phyloP scores from a whole-genome alignment of 1,139 yeast species.

The Kurtzmaniella natalensis region DNA sequence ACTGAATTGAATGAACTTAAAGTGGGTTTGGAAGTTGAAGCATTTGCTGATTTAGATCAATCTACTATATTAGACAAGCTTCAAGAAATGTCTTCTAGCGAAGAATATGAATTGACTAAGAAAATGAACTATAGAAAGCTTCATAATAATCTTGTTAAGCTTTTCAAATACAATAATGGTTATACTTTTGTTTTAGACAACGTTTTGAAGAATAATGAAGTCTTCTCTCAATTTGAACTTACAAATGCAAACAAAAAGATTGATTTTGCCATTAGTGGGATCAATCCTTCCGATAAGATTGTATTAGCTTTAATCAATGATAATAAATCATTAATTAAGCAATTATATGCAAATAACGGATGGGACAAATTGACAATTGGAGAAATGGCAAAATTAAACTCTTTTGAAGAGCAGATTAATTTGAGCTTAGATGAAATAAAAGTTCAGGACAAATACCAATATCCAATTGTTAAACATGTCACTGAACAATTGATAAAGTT shows the following conservation, averaged over 20 bases:
- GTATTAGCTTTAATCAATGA: neutral
- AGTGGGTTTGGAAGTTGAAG: constrained; percentile 15
- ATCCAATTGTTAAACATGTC: constrained; percentile 13
- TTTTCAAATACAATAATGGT: constrained; percentile 31
- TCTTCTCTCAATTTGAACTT: constrained; percentile 24
- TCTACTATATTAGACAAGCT: constrained; percentile 13
- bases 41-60: constrained; percentile 14
- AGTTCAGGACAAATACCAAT: constrained; percentile 7
- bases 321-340: constrained; percentile 1
- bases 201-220: constrained; percentile 26
- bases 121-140: constrained; percentile 23
- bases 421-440: neutral
- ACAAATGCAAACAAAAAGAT: constrained; percentile 2
- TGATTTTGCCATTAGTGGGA: neutral
- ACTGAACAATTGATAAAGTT: constrained; percentile 14
- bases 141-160: constrained; percentile 24
- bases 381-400: constrained; percentile 13
- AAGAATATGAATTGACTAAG: constrained; percentile 14
- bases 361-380: constrained; percentile 9
- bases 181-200: constrained; percentile 34
- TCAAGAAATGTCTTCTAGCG: constrained; percentile 11
- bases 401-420: constrained; percentile 9
- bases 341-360: constrained; percentile 2
- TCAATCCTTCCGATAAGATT: neutral
- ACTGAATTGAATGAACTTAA: constrained; percentile 29